These are phyloP conservation scores for Neophaeococcomyces mojaviensis DNA, from an alignment of 2,329 filamentous ascomycete species.

Conservation along the genomic window DNA sequence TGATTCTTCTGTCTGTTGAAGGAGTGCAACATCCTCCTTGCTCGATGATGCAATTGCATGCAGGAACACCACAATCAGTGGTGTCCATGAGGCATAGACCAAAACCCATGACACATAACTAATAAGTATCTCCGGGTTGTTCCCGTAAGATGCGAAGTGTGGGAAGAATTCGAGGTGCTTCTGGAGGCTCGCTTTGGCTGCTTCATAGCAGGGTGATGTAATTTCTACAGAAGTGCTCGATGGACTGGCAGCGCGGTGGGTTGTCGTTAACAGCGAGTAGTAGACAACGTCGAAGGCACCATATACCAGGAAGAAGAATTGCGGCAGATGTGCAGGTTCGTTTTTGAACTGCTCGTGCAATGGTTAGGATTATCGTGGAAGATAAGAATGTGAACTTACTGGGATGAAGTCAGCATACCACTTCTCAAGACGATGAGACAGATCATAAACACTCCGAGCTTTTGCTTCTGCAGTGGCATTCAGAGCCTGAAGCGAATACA, in stretches of 20 bases:
- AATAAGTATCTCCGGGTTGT: background rate
- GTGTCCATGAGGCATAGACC: slow-evolving; percentile 22
- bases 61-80: slow-evolving; percentile 25
- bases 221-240: slow-evolving; percentile 2
- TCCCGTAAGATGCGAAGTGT: slow-evolving; percentile 17
- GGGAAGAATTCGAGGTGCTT: slow-evolving; percentile 25
- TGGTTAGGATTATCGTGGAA: background rate
- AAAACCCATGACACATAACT: slow-evolving; percentile 16
- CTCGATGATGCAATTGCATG: slow-evolving; percentile 24
- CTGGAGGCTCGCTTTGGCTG: slow-evolving; percentile 22
- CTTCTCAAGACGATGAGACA: slow-evolving; percentile 22
- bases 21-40: slow-evolving; percentile 17
- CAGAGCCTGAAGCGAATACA: slow-evolving; percentile 21
- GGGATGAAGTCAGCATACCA: slow-evolving; percentile 21
- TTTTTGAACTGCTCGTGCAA: background rate
- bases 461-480: slow-evolving; percentile 15
- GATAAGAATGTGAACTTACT: slow-evolving; percentile 11
- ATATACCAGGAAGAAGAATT: slow-evolving; percentile 1
- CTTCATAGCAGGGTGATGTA: slow-evolving; percentile 21
- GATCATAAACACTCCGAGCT: slow-evolving; percentile 15
- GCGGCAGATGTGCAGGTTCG: background rate
- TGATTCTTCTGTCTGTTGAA: slow-evolving; percentile 15
- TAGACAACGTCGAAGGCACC: slow-evolving; percentile 6
- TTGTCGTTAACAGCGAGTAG: slow-evolving; percentile 2
- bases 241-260: slow-evolving; percentile 4